These are phyloP conservation scores for Colletotrichum spaethianum DNA, from an alignment of 2,329 filamentous ascomycete species.

Conservation along the genomic window DNA sequence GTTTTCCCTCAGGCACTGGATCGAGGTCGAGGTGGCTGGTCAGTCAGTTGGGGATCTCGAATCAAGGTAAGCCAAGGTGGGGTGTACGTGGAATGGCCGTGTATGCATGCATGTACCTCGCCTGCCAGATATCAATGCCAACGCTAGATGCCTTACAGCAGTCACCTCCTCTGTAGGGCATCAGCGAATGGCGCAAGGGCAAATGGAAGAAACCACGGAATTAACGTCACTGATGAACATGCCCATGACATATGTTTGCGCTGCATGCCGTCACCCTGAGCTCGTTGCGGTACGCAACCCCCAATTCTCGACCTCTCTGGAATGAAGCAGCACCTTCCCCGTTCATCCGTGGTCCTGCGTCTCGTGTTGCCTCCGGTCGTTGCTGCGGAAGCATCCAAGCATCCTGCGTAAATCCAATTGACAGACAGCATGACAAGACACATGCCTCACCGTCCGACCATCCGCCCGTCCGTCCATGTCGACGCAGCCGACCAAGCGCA, in stretches of 20 bases:
- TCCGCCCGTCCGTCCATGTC: constrained; percentile 7
- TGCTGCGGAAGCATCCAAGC: constrained; percentile 4
- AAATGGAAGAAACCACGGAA: neutral
- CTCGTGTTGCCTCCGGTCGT: neutral
- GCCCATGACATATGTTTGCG: constrained; percentile 4
- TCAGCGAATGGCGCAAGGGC: neutral
- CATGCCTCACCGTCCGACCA: constrained; percentile 6
- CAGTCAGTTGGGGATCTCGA: neutral
- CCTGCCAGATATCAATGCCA: neutral
- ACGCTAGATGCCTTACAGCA: neutral
- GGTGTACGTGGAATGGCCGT: neutral
- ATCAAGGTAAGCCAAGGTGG: neutral
- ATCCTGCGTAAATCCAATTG: constrained; percentile 13
- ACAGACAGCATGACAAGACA: constrained; percentile 9
- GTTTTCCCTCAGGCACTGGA: neutral
- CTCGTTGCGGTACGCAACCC: constrained; percentile 11
- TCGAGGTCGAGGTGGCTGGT: neutral
- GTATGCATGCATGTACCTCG: neutral
- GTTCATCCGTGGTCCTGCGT: neutral
- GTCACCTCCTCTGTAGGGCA: neutral
- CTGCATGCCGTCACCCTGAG: constrained; percentile 20
- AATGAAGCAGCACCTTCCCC: constrained; percentile 9
- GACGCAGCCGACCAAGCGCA: constrained; percentile 9
- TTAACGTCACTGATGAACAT: constrained; percentile 12
- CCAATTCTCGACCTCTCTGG: constrained; percentile 8